Percentiles rank a stretch among this genome's conserved stretches.
Evolutionary conservation across 768 basidiomycete genomes (phyloP).

Genomic region (Boletus edulis): DNA sequence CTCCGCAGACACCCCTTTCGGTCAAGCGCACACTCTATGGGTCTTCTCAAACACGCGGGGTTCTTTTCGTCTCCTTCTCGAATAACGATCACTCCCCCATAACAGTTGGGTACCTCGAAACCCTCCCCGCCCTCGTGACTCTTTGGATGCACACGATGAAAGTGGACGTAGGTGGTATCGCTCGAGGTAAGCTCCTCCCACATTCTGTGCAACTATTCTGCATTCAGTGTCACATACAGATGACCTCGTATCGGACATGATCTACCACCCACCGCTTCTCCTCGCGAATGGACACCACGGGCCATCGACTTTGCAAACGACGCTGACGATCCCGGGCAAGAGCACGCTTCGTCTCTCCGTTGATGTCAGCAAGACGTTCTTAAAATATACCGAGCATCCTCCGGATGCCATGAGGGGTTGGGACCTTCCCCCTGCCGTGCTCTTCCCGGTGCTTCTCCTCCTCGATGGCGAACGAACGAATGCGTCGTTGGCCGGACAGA

Average conservation of each 20-base stretch:
- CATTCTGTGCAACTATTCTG: too few species aligned
- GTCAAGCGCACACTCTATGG: slow-evolving; percentile 72
- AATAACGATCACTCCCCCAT: slow-evolving; percentile 56
- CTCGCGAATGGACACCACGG: slow-evolving; percentile 17
- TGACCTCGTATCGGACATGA: slow-evolving; percentile 59
- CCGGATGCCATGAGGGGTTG: slow-evolving; percentile 95
- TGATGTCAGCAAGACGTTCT: slow-evolving; percentile 78
- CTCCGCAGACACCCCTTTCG: slow-evolving; percentile 48
- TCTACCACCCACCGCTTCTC: slow-evolving; percentile 48
- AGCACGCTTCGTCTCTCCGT: slow-evolving; percentile 64
- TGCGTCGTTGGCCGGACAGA: neutral
- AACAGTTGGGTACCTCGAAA: slow-evolving; percentile 69
- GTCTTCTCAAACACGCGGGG: slow-evolving; percentile 71
- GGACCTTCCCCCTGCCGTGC: slow-evolving; percentile 87
- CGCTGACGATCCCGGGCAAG: slow-evolving; percentile 66
- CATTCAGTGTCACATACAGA: slow-evolving; percentile 36
- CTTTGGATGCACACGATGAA: slow-evolving; percentile 81
- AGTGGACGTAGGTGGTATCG: slow-evolving; percentile 44
- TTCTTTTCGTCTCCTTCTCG: slow-evolving; percentile 61
- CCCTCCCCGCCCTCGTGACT: slow-evolving; percentile 90
- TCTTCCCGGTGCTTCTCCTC: slow-evolving; percentile 37
- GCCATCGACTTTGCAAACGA: slow-evolving; percentile 71
- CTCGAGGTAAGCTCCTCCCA: slow-evolving; percentile 39
- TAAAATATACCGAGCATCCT: slow-evolving; percentile 94
- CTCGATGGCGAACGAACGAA: neutral